Evolutionary conservation across 2,329 filamentous ascomycete species (phyloP).

Genomic region (Metarhizium rileyi): DNA sequence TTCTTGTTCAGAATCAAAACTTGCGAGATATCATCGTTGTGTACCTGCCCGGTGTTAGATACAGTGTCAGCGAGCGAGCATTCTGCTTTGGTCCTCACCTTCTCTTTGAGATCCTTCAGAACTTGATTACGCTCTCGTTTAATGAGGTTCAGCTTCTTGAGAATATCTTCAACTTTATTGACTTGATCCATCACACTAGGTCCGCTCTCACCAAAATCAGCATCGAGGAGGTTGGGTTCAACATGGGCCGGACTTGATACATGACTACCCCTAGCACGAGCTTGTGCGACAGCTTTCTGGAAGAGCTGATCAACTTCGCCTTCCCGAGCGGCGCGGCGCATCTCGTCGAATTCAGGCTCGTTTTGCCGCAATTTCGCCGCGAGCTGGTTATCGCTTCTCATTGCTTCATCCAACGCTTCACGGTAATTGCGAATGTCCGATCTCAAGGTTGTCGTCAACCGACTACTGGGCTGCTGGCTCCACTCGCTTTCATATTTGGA

Average conservation of each 20-base stretch:
- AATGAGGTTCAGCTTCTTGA: conserved; percentile 84
- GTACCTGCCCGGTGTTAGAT: conserved; percentile 48
- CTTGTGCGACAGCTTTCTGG: conserved; percentile 74
- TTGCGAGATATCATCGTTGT: conserved; percentile 94
- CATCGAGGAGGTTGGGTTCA: conserved; percentile 79
- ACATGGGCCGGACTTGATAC: conserved; percentile 48
- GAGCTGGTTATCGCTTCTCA: conserved; percentile 75
- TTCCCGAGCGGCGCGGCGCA: conserved; percentile 78
- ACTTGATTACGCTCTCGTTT: conserved; percentile 89
- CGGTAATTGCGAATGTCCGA: conserved; percentile 82
- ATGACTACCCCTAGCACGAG: conserved; percentile 54
- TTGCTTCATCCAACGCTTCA: conserved; percentile 81
- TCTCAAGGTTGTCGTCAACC: conserved; percentile 77
- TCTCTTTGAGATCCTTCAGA: conserved; percentile 93
- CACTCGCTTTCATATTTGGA: conserved; percentile 93
- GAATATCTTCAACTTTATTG: conserved; percentile 72
- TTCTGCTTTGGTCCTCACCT: conserved; percentile 50
- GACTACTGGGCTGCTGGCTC: conserved; percentile 92
- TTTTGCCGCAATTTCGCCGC: conserved; percentile 77
- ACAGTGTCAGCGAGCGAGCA: background rate
- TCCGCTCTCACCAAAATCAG: conserved; percentile 75
- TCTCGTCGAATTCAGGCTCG: conserved; percentile 85
- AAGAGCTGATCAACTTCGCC: conserved; percentile 85
- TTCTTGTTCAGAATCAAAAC: conserved; percentile 98
- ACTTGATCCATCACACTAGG: conserved; percentile 86